These are phyloP conservation scores for Emmonsiellopsis sp. DNA, from an alignment of 2,329 filamentous ascomycete genomes.

Conservation along the genomic window DNA sequence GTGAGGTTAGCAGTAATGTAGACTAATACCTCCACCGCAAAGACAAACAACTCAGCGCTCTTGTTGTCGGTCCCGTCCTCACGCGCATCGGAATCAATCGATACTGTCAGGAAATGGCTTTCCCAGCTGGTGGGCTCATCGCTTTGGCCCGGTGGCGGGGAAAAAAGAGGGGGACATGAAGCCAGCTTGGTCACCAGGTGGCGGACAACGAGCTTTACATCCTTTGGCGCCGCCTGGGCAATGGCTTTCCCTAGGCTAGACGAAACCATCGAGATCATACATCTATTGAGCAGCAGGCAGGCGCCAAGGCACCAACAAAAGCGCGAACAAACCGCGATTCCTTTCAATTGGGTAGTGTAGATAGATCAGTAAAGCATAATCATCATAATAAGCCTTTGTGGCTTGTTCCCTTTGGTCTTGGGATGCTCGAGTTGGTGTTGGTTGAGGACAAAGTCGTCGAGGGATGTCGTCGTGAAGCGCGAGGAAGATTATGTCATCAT, in stretches of 20 bases:
- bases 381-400: background rate
- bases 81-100: constrained; percentile 27
- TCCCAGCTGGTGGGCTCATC: constrained; percentile 77
- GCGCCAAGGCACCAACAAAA: background rate
- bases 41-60: constrained; percentile 53
- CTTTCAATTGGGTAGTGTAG: background rate
- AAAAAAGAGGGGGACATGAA: constrained; percentile 65
- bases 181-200: constrained; percentile 82
- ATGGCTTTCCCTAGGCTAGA: constrained; percentile 37
- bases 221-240: constrained; percentile 42
- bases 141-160: constrained; percentile 60
- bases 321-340: background rate
- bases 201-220: constrained; percentile 58
- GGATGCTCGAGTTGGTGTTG: no score
- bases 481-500: background rate
- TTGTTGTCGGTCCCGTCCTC: constrained; percentile 5
- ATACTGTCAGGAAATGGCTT: constrained; percentile 64
- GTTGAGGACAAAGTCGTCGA: no score
- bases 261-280: constrained; percentile 17
- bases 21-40: constrained; percentile 79
- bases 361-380: background rate
- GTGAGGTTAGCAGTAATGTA: constrained; percentile 74
- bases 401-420: no score
- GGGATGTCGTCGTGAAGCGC: no score
- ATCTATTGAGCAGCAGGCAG: background rate